Base-by-base conservation (phyloP, 2,329 filamentous ascomycete genomes). In the Aspergillus terreus region DNA sequence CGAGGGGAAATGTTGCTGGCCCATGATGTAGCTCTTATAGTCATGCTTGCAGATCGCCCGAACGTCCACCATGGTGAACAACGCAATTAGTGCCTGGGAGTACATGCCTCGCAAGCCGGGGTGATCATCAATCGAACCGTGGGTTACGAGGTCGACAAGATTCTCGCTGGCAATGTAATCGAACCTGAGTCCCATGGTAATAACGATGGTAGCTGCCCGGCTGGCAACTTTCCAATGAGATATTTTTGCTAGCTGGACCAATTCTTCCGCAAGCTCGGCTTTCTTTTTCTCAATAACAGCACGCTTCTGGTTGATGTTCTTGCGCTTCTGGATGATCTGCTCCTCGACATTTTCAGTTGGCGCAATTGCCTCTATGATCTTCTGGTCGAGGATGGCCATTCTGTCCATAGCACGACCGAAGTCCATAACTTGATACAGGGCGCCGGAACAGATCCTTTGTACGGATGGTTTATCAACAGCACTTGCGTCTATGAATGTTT, bases 181-280 rank as follows among this genome's bases (percentile, higher is more conserved):
- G 62, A 97, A 96, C n/a, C 94, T 86, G 56, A 96, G 82, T 51
- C 90, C 92, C 56, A 96, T 80, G 54, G 94, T 95, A 51, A 92
- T 84, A 4, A 95, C 89, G 67, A 99, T 94, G 33, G 95, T 88
- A 9, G 89, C 88, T 51, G 92, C 95, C 25, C 92, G 82, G 46
- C 85, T 90, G 5, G 92, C 92, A 61, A 96, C 92, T 76, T 96
- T 97, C 94, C 94, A 99, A 66, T 99, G 95, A 0, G 91, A 90
- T 3, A 82, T 82, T 62, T 84, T 85, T 1, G 90, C 88, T 53
- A 87, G 76, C 53, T 87, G 82, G 4, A 92, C 87, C 30, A 99
- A 78, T 67, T 97, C 91, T 49, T 90, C 76, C 0, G 92, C 89
- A 23, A 99, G 75, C 3, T 83, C 81, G 0, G 85, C 78, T 74